Conservation (phyloP, 139 green algal genomes). For the Ostreobium quekettii region DNA sequence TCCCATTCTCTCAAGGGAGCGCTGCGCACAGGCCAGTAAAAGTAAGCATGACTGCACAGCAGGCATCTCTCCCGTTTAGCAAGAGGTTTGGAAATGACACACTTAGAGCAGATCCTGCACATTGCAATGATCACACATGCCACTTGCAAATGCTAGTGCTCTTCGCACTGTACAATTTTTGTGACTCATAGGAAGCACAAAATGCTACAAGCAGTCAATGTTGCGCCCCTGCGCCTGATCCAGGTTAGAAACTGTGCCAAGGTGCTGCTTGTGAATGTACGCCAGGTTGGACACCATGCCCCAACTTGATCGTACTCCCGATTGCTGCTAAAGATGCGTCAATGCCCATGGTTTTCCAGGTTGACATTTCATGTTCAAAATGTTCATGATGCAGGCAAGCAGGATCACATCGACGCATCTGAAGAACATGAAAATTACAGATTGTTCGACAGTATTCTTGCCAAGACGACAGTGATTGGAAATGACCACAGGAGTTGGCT, state of each 20-base stretch:
- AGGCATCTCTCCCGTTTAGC: slow-evolving; percentile 14
- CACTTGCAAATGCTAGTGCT: no score
- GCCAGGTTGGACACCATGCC: no score
- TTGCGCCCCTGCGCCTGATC: no score
- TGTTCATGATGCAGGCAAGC: neutral
- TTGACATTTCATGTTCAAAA: neutral
- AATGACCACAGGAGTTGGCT: neutral
- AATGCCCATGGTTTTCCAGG: neutral
- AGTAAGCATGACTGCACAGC: neutral
- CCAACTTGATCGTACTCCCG: no score
- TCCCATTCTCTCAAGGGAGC: slow-evolving; percentile 65
- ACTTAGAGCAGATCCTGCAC: no score
- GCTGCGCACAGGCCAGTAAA: slow-evolving; percentile 34
- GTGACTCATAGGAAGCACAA: no score
- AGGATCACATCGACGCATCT: neutral
- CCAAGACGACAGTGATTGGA: neutral
- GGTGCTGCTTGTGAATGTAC: no score
- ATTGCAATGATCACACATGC: no score
- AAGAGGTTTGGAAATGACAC: neutral
- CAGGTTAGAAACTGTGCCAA: no score
- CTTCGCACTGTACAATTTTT: no score
- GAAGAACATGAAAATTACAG: neutral
- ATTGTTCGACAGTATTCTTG: neutral
- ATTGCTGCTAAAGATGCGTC: no score
- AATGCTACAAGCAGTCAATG: no score